Base-by-base conservation (phyloP, 192 early-diverging fungal species). In the Spizellomyces sp. region DNA sequence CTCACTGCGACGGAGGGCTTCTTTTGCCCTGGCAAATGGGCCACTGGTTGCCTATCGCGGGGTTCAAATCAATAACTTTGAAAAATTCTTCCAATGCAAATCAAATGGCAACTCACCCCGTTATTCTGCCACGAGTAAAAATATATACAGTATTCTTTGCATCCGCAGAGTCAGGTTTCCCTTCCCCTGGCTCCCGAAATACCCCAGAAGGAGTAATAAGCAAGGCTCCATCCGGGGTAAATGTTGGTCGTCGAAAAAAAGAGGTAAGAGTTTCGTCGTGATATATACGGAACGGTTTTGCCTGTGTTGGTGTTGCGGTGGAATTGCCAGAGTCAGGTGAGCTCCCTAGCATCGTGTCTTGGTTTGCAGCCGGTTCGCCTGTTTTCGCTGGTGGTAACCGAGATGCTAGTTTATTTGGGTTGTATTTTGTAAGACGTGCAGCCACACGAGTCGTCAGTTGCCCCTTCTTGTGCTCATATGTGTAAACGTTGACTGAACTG, bases 181-280 rank as follows among this genome's bases (percentile, higher is more conserved):
- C 43, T 19, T 15, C 22, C 17, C 19, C 71, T 14, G n/a, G 44
- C 17, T 41, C 9, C 10, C 44, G 27, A 6, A 48, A 45, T 6
- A 90, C 73, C 19, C 94, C 96, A 0, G 93, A 90, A 10, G 96
- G 93, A 0, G 92, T 85, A 8, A 95, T 65, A 12, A 98, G 79
- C 45, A 96, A 74, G 9, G 88, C 81, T 8, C 96, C 96, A 74
- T 98, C 96, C 9, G 95, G 93, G 17, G 92, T 92, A 69, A 96
- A 93, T 5, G 86, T 77, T 5, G 92, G 88, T 64, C 96, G 79
- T 57, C 96, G 80, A 77, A 98, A 98, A 77, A 96, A 98, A 1
- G 94, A 94, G 1, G 90, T 83, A 64, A 98, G 73, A 59, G 87
- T 94, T 76, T 98, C 96, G 79, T 95, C 94, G 52, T 67, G 66